Conservation (phyloP, 805 yeast genomes). For the Cyberlindnera galapagoensis region DNA sequence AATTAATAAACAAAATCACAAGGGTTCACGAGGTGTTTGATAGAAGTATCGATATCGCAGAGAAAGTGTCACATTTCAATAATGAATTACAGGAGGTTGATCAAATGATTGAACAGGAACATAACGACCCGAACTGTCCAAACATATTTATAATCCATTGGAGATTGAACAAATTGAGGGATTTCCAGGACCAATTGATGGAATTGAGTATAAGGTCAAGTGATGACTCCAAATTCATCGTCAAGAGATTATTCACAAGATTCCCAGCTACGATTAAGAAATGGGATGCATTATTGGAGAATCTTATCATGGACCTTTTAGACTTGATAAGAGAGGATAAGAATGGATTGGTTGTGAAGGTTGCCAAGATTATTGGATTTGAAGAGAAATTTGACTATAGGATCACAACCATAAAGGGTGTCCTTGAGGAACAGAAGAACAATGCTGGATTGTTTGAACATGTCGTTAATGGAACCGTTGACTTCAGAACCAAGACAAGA, state of each 20-base stretch:
- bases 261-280: conserved; percentile 38
- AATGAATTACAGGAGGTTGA: conserved; percentile 44
- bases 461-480: conserved; percentile 34
- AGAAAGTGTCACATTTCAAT: conserved; percentile 53
- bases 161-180: conserved; percentile 61
- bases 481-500: conserved; percentile 42
- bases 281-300: conserved; percentile 59
- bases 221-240: conserved; percentile 63
- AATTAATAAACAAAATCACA: conserved; percentile 60
- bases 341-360: conserved; percentile 56
- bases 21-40: conserved; percentile 64
- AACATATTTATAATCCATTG: conserved; percentile 64
- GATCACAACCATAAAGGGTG: conserved; percentile 30
- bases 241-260: conserved; percentile 45
- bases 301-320: conserved; percentile 60
- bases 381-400: conserved; percentile 78
- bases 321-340: conserved; percentile 72
- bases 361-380: conserved; percentile 69
- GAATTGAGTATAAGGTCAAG: conserved; percentile 45
- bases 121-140: conserved; percentile 39
- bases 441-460: conserved; percentile 27
- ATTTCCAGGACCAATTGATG: conserved; percentile 69
- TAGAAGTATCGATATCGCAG: conserved; percentile 59
- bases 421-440: conserved; percentile 23
- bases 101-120: conserved; percentile 43